A percentile compares a stretch with the other conserved stretches of the same genome.
Evolutionary conservation across 2,329 filamentous ascomycete species (phyloP).

Genomic region (Coleophoma cylindrospora): DNA sequence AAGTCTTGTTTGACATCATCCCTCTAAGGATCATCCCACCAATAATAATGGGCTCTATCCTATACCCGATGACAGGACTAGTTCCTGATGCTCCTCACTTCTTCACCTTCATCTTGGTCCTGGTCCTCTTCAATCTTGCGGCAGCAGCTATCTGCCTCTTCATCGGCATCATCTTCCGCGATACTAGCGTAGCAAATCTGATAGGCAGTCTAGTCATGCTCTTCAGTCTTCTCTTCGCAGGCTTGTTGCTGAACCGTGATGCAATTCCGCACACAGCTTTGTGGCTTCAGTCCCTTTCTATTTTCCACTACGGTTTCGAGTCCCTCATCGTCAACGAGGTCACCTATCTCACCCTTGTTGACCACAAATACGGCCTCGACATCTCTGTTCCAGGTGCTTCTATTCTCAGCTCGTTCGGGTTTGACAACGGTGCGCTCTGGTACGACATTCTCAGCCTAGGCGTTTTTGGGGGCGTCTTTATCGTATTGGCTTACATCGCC

Average conservation of each 20-base stretch:
- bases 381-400: constrained; percentile 94
- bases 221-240: constrained; percentile 91
- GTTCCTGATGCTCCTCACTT: constrained; percentile 80
- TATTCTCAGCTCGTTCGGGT: constrained; percentile 92
- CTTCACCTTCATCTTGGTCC: constrained; percentile 82
- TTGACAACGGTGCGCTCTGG: constrained; percentile 84
- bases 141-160: constrained; percentile 92
- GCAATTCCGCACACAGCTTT: constrained; percentile 79
- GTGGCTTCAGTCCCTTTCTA: constrained; percentile 91
- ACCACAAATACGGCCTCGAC: constrained; percentile 93
- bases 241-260: constrained; percentile 89
- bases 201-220: constrained; percentile 96
- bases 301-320: constrained; percentile 98
- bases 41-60: constrained; percentile 89
- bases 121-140: constrained; percentile 94
- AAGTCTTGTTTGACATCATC: constrained; percentile 97
- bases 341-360: constrained; percentile 78
- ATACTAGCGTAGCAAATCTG: constrained; percentile 84
- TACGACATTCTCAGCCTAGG: constrained; percentile 75
- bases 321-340: constrained; percentile 97
- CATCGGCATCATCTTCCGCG: constrained; percentile 92
- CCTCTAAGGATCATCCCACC: constrained; percentile 92
- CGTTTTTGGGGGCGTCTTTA: constrained; percentile 76
- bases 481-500: constrained; percentile 81
- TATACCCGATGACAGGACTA: constrained; percentile 97